Evolutionary conservation across 257 asterid genomes (phyloP).

Genomic region (Coffea eugenioides): DNA sequence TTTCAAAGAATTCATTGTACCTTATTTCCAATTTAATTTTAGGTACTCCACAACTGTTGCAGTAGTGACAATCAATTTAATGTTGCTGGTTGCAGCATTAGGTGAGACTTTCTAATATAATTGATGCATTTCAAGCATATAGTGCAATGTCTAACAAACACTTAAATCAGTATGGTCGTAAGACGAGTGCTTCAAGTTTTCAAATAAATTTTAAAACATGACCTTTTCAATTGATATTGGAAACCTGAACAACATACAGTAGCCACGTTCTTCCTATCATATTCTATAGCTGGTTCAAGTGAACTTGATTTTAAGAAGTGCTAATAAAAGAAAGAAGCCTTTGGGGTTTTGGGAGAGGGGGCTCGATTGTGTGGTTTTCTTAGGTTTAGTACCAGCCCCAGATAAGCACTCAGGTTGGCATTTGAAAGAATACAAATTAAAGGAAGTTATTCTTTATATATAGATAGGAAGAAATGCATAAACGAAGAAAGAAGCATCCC

Average conservation of each 20-base stretch:
- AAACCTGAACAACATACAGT: background rate
- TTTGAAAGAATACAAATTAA: too few species aligned
- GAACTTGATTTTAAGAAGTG: background rate
- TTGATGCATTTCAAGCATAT: background rate
- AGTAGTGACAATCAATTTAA: conserved; percentile 35
- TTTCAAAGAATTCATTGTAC: background rate
- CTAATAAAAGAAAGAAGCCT: background rate
- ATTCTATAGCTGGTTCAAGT: background rate
- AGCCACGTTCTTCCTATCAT: background rate
- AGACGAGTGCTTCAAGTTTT: background rate
- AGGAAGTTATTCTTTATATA: background rate
- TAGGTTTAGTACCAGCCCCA: background rate
- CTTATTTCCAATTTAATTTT: conserved; percentile 5
- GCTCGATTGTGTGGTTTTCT: background rate
- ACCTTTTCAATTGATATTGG: too few species aligned
- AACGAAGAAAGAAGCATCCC: too few species aligned
- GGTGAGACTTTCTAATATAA: conserved; percentile 35
- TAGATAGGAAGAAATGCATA: too few species aligned
- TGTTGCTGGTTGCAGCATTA: conserved; percentile 41
- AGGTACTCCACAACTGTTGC: conserved; percentile 47
- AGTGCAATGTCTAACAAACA: background rate
- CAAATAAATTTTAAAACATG: background rate
- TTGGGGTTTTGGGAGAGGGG: background rate
- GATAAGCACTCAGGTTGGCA: background rate
- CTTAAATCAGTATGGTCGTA: background rate